Base-by-base conservation (phyloP, 768 basidiomycete species). In the Jaapia argillacea region DNA sequence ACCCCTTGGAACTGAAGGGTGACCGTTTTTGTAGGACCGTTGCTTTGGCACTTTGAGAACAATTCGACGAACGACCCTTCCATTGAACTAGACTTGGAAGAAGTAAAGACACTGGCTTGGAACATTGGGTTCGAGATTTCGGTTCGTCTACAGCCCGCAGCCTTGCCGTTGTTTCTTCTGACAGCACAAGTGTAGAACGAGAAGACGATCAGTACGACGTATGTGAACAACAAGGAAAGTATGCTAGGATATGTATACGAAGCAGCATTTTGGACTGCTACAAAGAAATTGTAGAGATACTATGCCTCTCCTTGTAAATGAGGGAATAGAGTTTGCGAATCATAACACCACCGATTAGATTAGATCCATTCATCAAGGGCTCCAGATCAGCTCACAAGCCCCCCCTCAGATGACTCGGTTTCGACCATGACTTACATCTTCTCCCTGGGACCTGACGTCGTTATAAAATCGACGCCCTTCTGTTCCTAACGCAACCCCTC, bases 21-120 rank as follows among this genome's bases (percentile, higher is more conserved):
- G 25, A 5, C 4, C n/a, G 14, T n/a, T n/a, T 27, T n/a, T 5
- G 42, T 36, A 83, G 92, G 93, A 2, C 94, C 94, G 0, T 64
- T 94, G 1, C 64, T 97, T n/a, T 98, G 94, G 93, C 94, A 98
- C 58, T 97, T 81, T 61, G 93, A 97, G 56, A 93, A 94, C 61
- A 91, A 88, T 55, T 70, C 59, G 43, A 76, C 78, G 33, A 77
- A 79, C 49, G 89, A 94, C 49, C 72, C 79, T 0, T 90, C 87
- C 1, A 71, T 98, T 26, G 93, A 97, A 61, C 70, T 97, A 14
- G 83, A 81, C 53, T 63, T 97, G n/a, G 85, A 88, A 46, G 92
- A 97, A 55, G 73, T 96, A 27, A 94, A 91, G 56, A 60, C 61
- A 0, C 70, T 97, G 4, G 82, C 79, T 2, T 68, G 69, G 20